Percentiles rank a stretch among this genome's conserved stretches.
These are phyloP conservation scores for Colletotrichum lentis DNA, from an alignment of 2,329 filamentous ascomycete genomes.

Conservation along the genomic window DNA sequence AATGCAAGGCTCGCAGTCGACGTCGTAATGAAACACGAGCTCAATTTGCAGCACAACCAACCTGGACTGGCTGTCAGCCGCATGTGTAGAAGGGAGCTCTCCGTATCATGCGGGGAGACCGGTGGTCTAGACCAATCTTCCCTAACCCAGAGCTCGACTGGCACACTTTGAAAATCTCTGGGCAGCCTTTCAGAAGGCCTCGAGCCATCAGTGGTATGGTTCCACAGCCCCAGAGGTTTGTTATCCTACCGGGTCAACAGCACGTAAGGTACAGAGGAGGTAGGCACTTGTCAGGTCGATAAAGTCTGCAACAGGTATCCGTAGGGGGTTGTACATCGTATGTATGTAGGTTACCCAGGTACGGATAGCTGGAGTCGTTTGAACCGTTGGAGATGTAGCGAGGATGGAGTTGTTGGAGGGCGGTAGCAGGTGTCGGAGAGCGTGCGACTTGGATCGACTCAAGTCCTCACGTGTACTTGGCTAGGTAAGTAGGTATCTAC, in stretches of 20 bases:
- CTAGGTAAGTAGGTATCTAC: too few species aligned
- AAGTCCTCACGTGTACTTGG: background rate
- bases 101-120: slow-evolving; percentile 24
- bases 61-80: slow-evolving; percentile 13
- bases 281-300: background rate
- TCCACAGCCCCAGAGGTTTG: background rate
- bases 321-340: background rate
- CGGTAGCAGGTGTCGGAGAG: background rate
- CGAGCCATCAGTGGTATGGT: slow-evolving; percentile 13
- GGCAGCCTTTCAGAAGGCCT: slow-evolving; percentile 7
- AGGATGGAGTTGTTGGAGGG: background rate
- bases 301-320: background rate
- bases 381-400: background rate
- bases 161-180: slow-evolving; percentile 16
- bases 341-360: background rate
- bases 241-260: background rate
- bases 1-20: background rate
- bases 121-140: slow-evolving; percentile 33
- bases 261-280: background rate
- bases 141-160: slow-evolving; percentile 28
- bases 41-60: background rate
- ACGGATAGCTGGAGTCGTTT: background rate
- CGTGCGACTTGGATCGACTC: slow-evolving; percentile 3
- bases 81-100: slow-evolving; percentile 11
- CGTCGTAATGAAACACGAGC: background rate